phyloP scores from a whole-genome alignment of 2,329 filamentous ascomycete genomes.

The Gnomoniopsis smithogilvyi region DNA sequence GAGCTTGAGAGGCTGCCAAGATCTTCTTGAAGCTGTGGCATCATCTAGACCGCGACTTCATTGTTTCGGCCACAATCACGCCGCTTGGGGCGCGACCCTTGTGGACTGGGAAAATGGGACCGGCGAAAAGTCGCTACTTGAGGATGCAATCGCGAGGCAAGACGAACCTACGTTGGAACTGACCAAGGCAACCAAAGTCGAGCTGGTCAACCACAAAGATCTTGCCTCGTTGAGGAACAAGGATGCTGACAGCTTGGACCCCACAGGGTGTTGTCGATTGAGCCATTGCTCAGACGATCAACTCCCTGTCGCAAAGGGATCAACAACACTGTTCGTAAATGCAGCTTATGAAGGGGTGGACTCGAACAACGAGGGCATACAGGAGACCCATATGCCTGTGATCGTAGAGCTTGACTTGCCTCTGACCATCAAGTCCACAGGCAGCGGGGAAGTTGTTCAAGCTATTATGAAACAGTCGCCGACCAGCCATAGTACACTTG shows the following conservation, averaged over 20 bases:
- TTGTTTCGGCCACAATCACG: conserved; percentile 35
- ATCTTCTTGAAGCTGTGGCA: conserved; percentile 29
- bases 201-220: background rate
- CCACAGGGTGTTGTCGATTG: background rate
- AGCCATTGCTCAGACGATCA: background rate
- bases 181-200: background rate
- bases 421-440: too few relatives aligned
- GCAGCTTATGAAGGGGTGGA: background rate
- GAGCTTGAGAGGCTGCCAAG: conserved; percentile 28
- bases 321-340: conserved; percentile 2
- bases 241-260: too few relatives aligned
- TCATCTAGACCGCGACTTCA: conserved; percentile 29
- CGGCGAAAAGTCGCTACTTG: background rate
- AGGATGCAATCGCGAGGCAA: background rate
- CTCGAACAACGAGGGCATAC: too few relatives aligned
- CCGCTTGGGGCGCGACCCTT: conserved; percentile 36
- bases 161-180: too few relatives aligned
- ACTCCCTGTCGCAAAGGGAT: background rate
- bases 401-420: conserved; percentile 1
- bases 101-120: conserved; percentile 41
- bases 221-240: background rate
- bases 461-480: too few relatives aligned
- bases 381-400: background rate
- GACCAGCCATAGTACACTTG: too few relatives aligned
- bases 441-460: too few relatives aligned